Evolutionary conservation across 1,139 yeast species (phyloP).

Genomic region (Sugiyamaella pinicola): DNA sequence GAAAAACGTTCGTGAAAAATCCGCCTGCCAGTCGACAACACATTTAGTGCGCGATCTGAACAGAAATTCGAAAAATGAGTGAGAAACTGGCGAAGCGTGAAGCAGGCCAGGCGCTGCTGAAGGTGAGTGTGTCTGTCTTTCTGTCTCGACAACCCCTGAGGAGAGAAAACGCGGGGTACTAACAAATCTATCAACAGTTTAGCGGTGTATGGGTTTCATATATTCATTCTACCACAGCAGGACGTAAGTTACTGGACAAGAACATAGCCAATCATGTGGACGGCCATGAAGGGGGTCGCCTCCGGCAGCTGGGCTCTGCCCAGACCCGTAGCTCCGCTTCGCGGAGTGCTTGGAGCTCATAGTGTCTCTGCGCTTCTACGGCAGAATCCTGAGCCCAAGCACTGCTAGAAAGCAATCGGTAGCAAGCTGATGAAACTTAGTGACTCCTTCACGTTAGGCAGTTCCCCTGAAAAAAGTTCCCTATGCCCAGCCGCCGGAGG

Average conservation of each 20-base stretch:
- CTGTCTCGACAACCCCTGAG: slow-evolving; percentile 6
- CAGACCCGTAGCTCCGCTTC: not conserved
- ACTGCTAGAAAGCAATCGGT: not conserved
- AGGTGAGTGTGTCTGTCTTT: slow-evolving; percentile 6
- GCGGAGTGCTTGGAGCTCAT: not conserved
- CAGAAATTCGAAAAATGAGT: slow-evolving; percentile 11
- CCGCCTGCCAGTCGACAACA: too few species aligned
- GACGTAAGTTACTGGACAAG: too few species aligned
- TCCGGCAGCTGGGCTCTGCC: not conserved
- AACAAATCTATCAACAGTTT: slow-evolving; percentile 18
- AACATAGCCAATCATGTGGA: too few species aligned
- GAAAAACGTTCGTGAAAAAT: too few species aligned
- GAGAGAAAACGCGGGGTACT: slow-evolving; percentile 7
- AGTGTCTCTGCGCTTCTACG: too few species aligned
- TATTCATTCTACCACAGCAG: slow-evolving; percentile 72
- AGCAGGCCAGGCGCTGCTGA: slow-evolving; percentile 20
- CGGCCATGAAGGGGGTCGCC: too few species aligned
- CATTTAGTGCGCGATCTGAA: too few species aligned
- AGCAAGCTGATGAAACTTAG: too few species aligned
- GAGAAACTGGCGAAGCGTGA: slow-evolving; percentile 14
- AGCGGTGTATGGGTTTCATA: slow-evolving; percentile 68
- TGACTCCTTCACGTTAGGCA: too few species aligned
- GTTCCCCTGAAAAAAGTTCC: too few species aligned
- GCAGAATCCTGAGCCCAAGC: not conserved
- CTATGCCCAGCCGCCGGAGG: slow-evolving; percentile 11